A percentile compares a stretch with the other conserved stretches of the same genome.
Evolutionary conservation across 306 rosid species (phyloP).

Genomic region (Cucurbita ficifolia): DNA sequence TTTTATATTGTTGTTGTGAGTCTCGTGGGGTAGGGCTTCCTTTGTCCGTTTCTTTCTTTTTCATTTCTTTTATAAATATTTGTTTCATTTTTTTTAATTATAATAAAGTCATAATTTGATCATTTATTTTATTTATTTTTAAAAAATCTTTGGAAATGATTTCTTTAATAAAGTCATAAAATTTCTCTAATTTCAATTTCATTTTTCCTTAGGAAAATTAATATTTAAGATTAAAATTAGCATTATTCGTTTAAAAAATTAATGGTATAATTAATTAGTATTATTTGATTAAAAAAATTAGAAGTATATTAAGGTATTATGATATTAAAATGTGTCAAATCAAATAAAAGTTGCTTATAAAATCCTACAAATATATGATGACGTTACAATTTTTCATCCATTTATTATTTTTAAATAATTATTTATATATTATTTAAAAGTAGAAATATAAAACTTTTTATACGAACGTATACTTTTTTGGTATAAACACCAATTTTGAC

Average conservation of each 20-base stretch:
- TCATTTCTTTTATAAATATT: conserved; percentile 4
- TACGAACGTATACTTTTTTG: neutral
- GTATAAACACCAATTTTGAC: neutral
- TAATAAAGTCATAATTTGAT: neutral
- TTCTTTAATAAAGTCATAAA: neutral
- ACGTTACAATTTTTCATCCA: no score
- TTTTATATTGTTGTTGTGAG: conserved; percentile 18
- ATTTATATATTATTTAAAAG: neutral
- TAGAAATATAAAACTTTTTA: neutral
- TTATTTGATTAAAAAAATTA: neutral
- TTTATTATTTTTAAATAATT: no score
- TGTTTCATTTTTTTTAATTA: neutral
- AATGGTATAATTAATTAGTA: neutral
- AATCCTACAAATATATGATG: neutral
- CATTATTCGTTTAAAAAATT: no score
- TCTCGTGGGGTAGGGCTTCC: conserved; percentile 31
- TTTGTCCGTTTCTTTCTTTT: conserved; percentile 32
- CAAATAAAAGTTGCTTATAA: neutral
- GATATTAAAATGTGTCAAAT: neutral
- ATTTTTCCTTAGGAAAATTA: neutral
- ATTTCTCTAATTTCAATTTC: neutral
- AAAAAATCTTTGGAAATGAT: neutral
- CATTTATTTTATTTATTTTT: neutral
- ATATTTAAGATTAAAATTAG: no score
- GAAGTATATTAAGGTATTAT: neutral